A percentile compares a stretch with the other conserved stretches of the same genome.
Evolutionary conservation across 352 stramenopile species (phyloP).

Genomic region (Pelagophyceae sp.): DNA sequence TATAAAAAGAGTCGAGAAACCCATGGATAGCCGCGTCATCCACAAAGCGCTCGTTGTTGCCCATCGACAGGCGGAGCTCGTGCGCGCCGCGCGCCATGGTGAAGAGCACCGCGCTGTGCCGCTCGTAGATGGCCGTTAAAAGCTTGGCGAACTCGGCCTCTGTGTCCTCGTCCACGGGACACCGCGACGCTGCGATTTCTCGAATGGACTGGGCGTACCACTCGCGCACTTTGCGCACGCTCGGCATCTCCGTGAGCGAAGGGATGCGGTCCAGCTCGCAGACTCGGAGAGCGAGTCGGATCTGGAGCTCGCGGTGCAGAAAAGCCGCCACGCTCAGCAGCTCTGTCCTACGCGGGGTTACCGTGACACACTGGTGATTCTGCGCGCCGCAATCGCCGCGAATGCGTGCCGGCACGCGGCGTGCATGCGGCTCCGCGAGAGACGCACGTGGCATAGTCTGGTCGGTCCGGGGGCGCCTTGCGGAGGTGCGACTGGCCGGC

Average conservation of each 20-base stretch:
- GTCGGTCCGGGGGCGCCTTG: too few species aligned
- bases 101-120: constrained; percentile 93
- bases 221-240: constrained; percentile 83
- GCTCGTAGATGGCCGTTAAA: constrained; percentile 90
- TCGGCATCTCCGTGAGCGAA: constrained; percentile 68
- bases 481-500: too few species aligned
- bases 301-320: constrained; percentile 92
- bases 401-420: too few species aligned
- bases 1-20: constrained; percentile 99
- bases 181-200: constrained; percentile 75
- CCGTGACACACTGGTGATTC: too few species aligned
- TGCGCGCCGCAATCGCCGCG: too few species aligned
- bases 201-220: constrained; percentile 94
- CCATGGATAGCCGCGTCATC: constrained; percentile 87
- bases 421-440: too few species aligned
- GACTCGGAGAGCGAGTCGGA: constrained; percentile 76
- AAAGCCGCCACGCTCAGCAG: constrained; percentile 76
- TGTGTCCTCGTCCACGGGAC: constrained; percentile 55
- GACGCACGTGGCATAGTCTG: too few species aligned
- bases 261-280: constrained; percentile 48
- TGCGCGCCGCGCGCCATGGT: constrained; percentile 98
- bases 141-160: constrained; percentile 82
- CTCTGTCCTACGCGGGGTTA: not conserved
- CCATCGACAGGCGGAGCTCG: constrained; percentile 79
- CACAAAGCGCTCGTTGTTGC: constrained; percentile 40